Percentiles rank a stretch among this genome's conserved stretches.
phyloP scores from a whole-genome alignment of 805 yeast genomes.

The Starmera dryadoides region DNA sequence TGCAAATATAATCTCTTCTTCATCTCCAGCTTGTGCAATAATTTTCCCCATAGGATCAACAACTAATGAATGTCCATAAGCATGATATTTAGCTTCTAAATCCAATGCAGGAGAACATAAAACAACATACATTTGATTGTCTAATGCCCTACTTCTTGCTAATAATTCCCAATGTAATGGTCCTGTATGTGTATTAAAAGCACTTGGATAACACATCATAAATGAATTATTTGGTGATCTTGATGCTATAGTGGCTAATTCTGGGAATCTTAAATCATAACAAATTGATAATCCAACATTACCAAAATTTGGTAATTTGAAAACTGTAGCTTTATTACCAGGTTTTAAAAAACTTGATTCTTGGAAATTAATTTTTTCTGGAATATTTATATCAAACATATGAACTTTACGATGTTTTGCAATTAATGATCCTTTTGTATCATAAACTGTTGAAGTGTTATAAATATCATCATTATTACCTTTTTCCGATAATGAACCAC shows the following conservation, averaged over 20 bases:
- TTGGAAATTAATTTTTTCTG: slow-evolving; percentile 81
- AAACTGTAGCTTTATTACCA: slow-evolving; percentile 74
- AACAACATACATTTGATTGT: slow-evolving; percentile 65
- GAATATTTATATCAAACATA: slow-evolving; percentile 84
- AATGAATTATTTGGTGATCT: slow-evolving; percentile 49
- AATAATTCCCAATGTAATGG: slow-evolving; percentile 78
- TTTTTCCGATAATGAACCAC: slow-evolving; percentile 89
- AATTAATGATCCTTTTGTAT: slow-evolving; percentile 64
- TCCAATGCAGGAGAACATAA: slow-evolving; percentile 89
- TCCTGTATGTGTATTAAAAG: slow-evolving; percentile 79
- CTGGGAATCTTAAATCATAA: slow-evolving; percentile 78
- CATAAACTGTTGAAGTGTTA: slow-evolving; percentile 71
- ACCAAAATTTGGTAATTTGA: slow-evolving; percentile 55
- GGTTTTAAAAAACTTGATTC: slow-evolving; percentile 70
- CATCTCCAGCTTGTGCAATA: slow-evolving; percentile 66
- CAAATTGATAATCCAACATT: slow-evolving; percentile 82
- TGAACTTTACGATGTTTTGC: slow-evolving; percentile 86
- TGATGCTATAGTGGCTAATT: slow-evolving; percentile 59
- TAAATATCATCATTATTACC: slow-evolving; percentile 42
- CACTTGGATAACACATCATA: slow-evolving; percentile 78
- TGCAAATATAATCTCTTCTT: slow-evolving; percentile 64
- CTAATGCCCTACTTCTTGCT: slow-evolving; percentile 69
- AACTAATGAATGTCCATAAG: slow-evolving; percentile 61
- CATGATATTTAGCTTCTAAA: slow-evolving; percentile 48
- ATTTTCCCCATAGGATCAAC: slow-evolving; percentile 58